phyloP scores from a whole-genome alignment of 805 yeast species.

The Candida alai region DNA sequence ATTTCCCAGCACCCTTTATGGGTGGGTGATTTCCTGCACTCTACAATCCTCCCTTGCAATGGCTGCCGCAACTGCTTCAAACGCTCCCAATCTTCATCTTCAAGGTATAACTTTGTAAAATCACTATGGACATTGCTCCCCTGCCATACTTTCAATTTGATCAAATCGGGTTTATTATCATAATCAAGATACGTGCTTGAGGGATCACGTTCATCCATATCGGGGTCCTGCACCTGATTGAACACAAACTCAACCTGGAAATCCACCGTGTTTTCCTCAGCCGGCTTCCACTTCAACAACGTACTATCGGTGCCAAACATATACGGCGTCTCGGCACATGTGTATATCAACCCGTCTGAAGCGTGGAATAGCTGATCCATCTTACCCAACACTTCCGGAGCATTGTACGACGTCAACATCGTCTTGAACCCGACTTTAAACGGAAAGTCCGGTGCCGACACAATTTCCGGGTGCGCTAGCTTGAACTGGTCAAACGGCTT shows the following conservation, averaged over 20 bases:
- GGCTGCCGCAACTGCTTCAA: constrained; percentile 73
- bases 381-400: constrained; percentile 69
- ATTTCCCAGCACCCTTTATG: constrained; percentile 69
- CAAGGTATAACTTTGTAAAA: constrained; percentile 59
- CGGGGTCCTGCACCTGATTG: constrained; percentile 55
- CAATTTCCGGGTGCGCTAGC: constrained; percentile 64
- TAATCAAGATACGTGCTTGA: constrained; percentile 74
- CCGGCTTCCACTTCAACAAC: constrained; percentile 94
- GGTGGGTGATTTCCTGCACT: constrained; percentile 64
- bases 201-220: constrained; percentile 61
- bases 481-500: constrained; percentile 78
- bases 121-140: constrained; percentile 62
- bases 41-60: constrained; percentile 83
- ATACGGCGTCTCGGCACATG: constrained; percentile 87
- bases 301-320: constrained; percentile 83
- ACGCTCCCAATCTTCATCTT: constrained; percentile 76
- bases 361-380: constrained; percentile 76
- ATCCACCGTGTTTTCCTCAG: constrained; percentile 91
- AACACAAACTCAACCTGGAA: constrained; percentile 68
- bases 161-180: constrained; percentile 65
- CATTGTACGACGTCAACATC: constrained; percentile 80
- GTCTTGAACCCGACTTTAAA: constrained; percentile 83
- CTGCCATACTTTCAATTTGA: constrained; percentile 72
- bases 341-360: constrained; percentile 90
- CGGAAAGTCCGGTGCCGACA: constrained; percentile 62